Evolutionary conservation across 805 yeast species (phyloP).

Genomic region (Yarrowia hollandica): DNA sequence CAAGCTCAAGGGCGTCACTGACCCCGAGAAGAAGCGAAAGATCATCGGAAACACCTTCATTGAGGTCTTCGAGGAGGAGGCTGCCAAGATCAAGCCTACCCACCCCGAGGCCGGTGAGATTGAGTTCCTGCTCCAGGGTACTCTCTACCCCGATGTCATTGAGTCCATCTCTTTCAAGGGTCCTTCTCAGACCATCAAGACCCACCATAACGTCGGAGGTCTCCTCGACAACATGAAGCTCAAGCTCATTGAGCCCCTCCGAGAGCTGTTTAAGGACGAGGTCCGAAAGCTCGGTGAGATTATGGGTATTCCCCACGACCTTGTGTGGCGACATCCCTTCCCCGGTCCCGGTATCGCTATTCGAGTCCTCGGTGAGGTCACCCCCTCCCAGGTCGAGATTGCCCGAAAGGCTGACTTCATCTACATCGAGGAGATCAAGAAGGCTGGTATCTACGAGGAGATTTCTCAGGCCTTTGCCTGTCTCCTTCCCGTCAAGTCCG

Average conservation of each 20-base stretch:
- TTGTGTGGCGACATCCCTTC: constrained; percentile 99
- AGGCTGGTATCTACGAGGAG: constrained; percentile 86
- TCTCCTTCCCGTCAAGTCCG: constrained; percentile 94
- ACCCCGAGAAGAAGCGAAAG: constrained; percentile 98
- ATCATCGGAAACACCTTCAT: constrained; percentile 97
- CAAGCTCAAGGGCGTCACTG: constrained; percentile 89
- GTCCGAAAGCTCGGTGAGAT: constrained; percentile 95
- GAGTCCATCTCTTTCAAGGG: constrained; percentile 99
- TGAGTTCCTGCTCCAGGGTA: constrained; percentile 93
- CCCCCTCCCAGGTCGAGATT: constrained; percentile 87
- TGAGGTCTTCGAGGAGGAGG: constrained; percentile 94
- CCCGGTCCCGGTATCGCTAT: constrained; percentile 99
- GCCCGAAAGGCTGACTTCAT: constrained; percentile 97
- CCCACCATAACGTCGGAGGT: constrained; percentile 99
- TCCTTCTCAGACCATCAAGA: constrained; percentile 98
- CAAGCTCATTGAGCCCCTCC: constrained; percentile 95
- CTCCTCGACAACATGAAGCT: constrained; percentile 96
- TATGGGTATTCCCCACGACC: constrained; percentile 91
- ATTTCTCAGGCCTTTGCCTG: constrained; percentile 98
- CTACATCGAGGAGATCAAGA: constrained; percentile 92
- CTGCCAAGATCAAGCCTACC: constrained; percentile 84
- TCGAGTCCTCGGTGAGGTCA: constrained; percentile 96
- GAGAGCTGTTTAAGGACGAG: constrained; percentile 98
- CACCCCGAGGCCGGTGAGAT: constrained; percentile 72
- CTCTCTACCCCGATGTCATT: constrained; percentile 96